These are phyloP conservation scores for Aspergillus terreus DNA, from an alignment of 2,329 filamentous ascomycete genomes.

Conservation along the genomic window DNA sequence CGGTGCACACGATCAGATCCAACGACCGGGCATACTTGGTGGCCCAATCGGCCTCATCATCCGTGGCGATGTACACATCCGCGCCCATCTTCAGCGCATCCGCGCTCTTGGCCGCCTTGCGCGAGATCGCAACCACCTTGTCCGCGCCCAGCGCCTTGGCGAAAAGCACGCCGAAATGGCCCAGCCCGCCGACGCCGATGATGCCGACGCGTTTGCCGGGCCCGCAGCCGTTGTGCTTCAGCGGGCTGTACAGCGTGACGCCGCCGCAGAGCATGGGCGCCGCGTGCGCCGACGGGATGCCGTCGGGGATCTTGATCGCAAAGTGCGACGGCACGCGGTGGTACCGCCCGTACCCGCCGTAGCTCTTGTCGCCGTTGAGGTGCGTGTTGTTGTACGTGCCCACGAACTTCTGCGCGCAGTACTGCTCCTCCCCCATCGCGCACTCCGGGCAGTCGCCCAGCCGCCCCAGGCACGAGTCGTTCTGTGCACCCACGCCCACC, in stretches of 20 bases:
- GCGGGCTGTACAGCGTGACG: slow-evolving; percentile 67
- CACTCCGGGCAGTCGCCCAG: slow-evolving; percentile 53
- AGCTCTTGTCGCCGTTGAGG: slow-evolving; percentile 56
- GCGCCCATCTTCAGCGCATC: slow-evolving; percentile 56
- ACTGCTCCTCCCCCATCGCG: slow-evolving; percentile 37
- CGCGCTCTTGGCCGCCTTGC: slow-evolving; percentile 47
- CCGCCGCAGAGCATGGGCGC: slow-evolving; percentile 77
- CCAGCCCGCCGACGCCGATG: slow-evolving; percentile 69
- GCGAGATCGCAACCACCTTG: slow-evolving; percentile 55
- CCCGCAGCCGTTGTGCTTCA: slow-evolving; percentile 64
- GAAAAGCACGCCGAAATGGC: slow-evolving; percentile 69
- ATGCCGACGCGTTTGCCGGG: slow-evolving; percentile 71
- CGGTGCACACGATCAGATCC: slow-evolving; percentile 56
- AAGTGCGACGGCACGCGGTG: slow-evolving; percentile 57
- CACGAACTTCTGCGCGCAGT: slow-evolving; percentile 28
- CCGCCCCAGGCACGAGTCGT: slow-evolving; percentile 49
- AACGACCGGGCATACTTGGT: slow-evolving; percentile 46
- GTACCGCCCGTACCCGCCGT: slow-evolving; percentile 63
- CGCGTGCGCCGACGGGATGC: slow-evolving; percentile 47
- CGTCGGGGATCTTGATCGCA: slow-evolving; percentile 55
- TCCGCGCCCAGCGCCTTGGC: slow-evolving; percentile 69
- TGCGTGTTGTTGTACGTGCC: slow-evolving; percentile 31
- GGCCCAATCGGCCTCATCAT: slow-evolving; percentile 54
- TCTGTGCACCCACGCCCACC: slow-evolving; percentile 59
- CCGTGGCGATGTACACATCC: slow-evolving; percentile 54